Evolutionary conservation across 164 flowering plant species (phyloP).

Genomic region (Piper betle): DNA sequence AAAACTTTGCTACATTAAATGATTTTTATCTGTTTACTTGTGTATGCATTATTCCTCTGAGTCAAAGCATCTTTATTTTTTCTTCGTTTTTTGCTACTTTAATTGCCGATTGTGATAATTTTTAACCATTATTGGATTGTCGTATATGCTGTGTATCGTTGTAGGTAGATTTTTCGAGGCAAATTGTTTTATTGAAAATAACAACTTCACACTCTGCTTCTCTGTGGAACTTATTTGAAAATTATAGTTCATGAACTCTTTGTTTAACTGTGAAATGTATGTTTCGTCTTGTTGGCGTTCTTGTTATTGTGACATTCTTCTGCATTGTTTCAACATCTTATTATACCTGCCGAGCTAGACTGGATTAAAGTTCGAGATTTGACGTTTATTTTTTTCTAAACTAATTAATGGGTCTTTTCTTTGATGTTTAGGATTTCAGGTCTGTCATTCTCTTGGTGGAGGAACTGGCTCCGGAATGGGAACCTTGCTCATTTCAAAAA

Average conservation of each 20-base stretch:
- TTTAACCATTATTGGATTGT: not conserved
- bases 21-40: not conserved
- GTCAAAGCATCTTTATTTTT: not conserved
- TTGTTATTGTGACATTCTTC: too few species aligned
- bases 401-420: not conserved
- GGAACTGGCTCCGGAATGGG: constrained; percentile 73
- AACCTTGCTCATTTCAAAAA: constrained; percentile 47
- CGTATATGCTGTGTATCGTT: not conserved
- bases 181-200: not conserved
- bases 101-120: not conserved
- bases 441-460: constrained; percentile 64
- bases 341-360: too few species aligned
- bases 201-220: too few species aligned
- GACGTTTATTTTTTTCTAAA: not conserved
- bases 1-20: not conserved
- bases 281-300: too few species aligned
- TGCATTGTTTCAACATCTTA: too few species aligned
- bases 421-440: constrained; percentile 40
- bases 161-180: not conserved
- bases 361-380: not conserved
- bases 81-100: not conserved
- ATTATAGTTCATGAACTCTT: too few species aligned
- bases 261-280: too few species aligned
- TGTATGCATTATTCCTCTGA: too few species aligned
- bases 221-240: too few species aligned